These are phyloP conservation scores for Monilinia vaccinii-corymbosi DNA, from an alignment of 2,329 filamentous ascomycete species.

Conservation along the genomic window DNA sequence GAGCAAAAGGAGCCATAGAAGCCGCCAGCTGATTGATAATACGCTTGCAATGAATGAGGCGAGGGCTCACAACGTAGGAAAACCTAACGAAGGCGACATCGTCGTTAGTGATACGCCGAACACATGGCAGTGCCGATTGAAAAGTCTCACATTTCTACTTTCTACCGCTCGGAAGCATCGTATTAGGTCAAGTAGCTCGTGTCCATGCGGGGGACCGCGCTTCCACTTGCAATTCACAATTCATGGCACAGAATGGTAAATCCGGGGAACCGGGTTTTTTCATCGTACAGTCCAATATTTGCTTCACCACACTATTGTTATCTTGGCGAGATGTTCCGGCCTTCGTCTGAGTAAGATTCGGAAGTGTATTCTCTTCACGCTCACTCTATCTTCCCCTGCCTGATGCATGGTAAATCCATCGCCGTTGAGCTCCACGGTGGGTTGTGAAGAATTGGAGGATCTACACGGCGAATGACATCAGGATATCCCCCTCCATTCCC, in stretches of 20 bases:
- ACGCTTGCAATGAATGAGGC: neutral
- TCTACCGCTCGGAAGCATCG: neutral
- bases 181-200: conserved; percentile 7
- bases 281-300: conserved; percentile 3
- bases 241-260: conserved; percentile 2
- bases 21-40: neutral
- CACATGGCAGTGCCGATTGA: neutral
- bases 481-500: neutral
- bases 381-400: neutral
- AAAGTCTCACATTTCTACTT: neutral
- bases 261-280: conserved; percentile 6
- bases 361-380: neutral
- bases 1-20: conserved; percentile 2
- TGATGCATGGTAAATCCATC: conserved; percentile 1
- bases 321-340: neutral
- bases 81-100: neutral
- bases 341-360: conserved; percentile 1
- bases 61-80: neutral
- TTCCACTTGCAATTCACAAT: conserved; percentile 1
- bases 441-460: neutral
- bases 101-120: neutral
- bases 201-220: conserved; percentile 4
- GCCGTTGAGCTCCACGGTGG: conserved; percentile 2
- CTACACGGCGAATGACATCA: neutral
- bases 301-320: neutral